A percentile compares a stretch with the other conserved stretches of the same genome.
Conservation (phyloP, 1,139 yeast species). For the Kurtzmaniella quercitrusa region DNA sequence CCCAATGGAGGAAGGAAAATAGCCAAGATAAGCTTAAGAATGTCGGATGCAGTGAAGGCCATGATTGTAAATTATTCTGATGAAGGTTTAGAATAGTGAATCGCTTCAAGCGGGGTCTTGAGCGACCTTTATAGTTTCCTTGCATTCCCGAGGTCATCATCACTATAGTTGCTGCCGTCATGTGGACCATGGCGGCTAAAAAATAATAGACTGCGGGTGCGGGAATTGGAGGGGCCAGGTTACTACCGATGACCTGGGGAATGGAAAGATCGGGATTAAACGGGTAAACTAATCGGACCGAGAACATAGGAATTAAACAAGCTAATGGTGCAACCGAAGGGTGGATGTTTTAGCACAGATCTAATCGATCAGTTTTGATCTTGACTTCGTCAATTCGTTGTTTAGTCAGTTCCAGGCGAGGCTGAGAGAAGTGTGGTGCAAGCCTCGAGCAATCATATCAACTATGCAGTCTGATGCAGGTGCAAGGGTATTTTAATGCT, state of each 20-base stretch:
- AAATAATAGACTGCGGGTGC: not conserved
- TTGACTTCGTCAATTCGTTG: no score
- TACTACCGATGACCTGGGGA: not conserved
- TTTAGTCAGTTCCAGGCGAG: no score
- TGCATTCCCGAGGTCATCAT: not conserved
- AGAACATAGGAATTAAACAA: no score
- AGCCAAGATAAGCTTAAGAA: slow-evolving; percentile 59
- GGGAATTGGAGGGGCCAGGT: not conserved
- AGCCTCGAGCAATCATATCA: no score
- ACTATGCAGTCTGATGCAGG: no score
- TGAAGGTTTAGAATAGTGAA: not conserved
- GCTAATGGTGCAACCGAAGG: no score
- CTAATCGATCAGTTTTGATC: no score
- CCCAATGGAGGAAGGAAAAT: slow-evolving; percentile 71
- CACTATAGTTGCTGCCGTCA: not conserved
- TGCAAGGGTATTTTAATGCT: no score
- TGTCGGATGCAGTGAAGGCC: slow-evolving; percentile 54
- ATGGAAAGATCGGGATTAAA: no score
- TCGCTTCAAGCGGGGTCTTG: not conserved
- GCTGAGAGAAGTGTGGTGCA: no score
- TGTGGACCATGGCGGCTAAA: not conserved
- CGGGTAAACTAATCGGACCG: no score
- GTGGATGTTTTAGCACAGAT: no score
- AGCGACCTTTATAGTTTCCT: not conserved
- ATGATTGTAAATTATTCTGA: slow-evolving; percentile 15